Evolutionary conservation across 1,139 yeast genomes (phyloP).

Genomic region (Suhomyces bribrorum): DNA sequence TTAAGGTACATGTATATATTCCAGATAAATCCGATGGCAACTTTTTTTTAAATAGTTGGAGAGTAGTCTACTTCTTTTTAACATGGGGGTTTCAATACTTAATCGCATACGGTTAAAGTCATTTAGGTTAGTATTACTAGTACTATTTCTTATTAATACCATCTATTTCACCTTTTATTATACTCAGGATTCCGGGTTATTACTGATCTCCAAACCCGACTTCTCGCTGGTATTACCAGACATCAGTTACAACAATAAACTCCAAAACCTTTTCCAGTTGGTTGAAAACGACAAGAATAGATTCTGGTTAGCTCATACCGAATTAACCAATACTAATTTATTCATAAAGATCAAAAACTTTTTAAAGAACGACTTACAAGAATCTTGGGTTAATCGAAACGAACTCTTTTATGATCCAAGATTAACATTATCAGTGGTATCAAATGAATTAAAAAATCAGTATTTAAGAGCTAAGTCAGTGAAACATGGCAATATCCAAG

Average conservation of each 20-base stretch:
- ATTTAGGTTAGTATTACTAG: conserved; percentile 4
- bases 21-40: not conserved
- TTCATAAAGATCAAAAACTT: conserved; percentile 14
- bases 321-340: conserved; percentile 10
- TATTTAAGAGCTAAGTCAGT: conserved; percentile 11
- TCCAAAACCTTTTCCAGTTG: conserved; percentile 8
- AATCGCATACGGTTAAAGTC: conserved; percentile 4
- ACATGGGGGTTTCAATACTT: conserved; percentile 4
- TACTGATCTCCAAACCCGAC: not conserved
- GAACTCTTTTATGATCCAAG: conserved; percentile 21
- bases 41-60: no score
- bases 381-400: conserved; percentile 19
- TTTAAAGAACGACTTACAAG: conserved; percentile 17
- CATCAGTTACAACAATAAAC: conserved; percentile 3
- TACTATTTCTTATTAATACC: conserved; percentile 8
- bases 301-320: conserved; percentile 20
- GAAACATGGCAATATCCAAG: conserved; percentile 1
- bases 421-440: conserved; percentile 18
- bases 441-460: conserved; percentile 17
- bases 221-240: not conserved
- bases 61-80: not conserved
- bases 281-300: conserved; percentile 14
- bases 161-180: conserved; percentile 6
- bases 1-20: not conserved
- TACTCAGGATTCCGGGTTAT: conserved; percentile 1